These are phyloP conservation scores for Pilatotrama ljubarskyi DNA, from an alignment of 768 basidiomycete genomes.

Conservation along the genomic window DNA sequence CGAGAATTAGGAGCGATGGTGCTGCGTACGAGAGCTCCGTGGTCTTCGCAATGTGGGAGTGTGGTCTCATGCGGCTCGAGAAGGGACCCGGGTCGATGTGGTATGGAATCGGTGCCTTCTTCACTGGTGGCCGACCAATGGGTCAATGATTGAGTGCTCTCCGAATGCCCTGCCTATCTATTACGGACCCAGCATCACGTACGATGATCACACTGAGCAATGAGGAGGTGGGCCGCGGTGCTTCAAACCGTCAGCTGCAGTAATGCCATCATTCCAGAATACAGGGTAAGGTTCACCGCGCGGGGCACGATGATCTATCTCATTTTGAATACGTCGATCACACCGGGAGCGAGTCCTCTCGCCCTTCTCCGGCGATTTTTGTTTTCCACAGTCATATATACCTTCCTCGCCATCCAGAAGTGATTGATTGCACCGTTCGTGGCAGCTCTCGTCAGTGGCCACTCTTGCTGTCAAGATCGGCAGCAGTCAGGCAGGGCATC, in stretches of 20 bases:
- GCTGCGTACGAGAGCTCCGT: background rate
- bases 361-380: background rate
- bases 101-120: too few species aligned
- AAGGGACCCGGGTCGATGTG: too few species aligned
- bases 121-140: too few species aligned
- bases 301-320: background rate
- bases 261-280: too few species aligned
- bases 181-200: too few species aligned
- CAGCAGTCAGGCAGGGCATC: background rate
- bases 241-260: too few species aligned
- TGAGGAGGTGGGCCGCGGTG: too few species aligned
- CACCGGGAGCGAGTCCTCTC: background rate
- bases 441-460: background rate
- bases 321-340: constrained; percentile 14
- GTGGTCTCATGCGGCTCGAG: too few species aligned
- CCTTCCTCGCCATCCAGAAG: background rate
- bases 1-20: background rate
- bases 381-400: background rate
- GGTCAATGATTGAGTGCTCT: too few species aligned
- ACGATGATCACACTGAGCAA: too few species aligned
- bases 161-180: too few species aligned
- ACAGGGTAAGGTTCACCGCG: background rate
- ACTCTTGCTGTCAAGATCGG: background rate
- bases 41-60: too few species aligned
- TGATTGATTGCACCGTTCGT: constrained; percentile 6